A percentile compares a stretch with the other conserved stretches of the same genome.
Conservation (phyloP, 495 filamentous ascomycete species). For the Podospora fimiseda region DNA sequence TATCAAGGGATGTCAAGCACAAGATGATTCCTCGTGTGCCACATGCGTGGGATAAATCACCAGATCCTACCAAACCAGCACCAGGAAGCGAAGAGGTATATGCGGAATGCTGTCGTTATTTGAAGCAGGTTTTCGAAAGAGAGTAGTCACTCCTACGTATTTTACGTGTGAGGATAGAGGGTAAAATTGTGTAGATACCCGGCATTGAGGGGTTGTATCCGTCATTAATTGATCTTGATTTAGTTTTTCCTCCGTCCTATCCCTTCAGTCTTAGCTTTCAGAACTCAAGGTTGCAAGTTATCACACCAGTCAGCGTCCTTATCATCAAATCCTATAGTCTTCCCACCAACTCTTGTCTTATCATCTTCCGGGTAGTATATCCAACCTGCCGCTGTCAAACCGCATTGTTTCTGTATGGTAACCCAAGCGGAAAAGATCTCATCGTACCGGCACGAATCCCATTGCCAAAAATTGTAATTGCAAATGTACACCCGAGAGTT, state of each 20-base stretch:
- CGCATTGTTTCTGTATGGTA: background rate
- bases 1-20: slow-evolving; percentile 62
- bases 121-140: slow-evolving; percentile 27
- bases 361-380: background rate
- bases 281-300: background rate
- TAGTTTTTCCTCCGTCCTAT: too few species aligned
- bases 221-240: too few species aligned
- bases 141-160: too few species aligned
- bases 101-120: slow-evolving; percentile 29
- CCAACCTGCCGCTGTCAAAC: background rate
- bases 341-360: background rate
- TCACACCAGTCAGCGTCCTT: background rate
- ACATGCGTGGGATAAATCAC: slow-evolving; percentile 85
- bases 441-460: background rate
- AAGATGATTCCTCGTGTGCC: slow-evolving; percentile 64
- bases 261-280: too few species aligned
- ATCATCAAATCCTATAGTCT: background rate
- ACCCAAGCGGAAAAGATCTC: background rate
- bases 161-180: too few species aligned
- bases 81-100: slow-evolving; percentile 34
- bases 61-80: slow-evolving; percentile 63
- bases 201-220: too few species aligned
- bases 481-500: background rate
- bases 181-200: too few species aligned
- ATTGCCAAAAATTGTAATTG: background rate